Evolutionary conservation across 2,329 filamentous ascomycete species (phyloP).

Genomic region (Passalora sequoiae): DNA sequence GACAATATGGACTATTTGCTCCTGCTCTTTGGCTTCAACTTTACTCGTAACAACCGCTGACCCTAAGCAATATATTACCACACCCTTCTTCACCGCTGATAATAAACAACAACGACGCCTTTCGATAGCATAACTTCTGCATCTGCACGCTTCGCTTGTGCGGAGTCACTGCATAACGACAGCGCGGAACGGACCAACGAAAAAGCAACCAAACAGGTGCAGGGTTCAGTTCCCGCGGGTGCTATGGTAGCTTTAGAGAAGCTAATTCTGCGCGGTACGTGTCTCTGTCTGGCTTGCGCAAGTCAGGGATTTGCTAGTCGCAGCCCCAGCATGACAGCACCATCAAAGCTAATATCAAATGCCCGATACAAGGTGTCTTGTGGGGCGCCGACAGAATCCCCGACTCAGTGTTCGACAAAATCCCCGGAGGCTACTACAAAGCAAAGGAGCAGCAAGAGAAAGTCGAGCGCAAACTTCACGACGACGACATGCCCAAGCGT

Average conservation of each 20-base stretch:
- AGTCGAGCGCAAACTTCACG: constrained; percentile 10
- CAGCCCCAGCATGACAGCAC: no score
- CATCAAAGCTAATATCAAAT: background rate
- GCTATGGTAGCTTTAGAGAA: no score
- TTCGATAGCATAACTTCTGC: no score
- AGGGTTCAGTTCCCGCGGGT: no score
- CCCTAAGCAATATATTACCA: background rate
- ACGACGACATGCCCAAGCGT: constrained; percentile 15
- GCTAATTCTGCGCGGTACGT: constrained; percentile 25
- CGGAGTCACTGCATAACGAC: no score
- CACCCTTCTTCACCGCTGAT: background rate
- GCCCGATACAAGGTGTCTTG: constrained; percentile 18
- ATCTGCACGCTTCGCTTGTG: no score
- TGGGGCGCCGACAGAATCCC: constrained; percentile 35
- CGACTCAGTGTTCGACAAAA: constrained; percentile 36
- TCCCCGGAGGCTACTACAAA: constrained; percentile 35
- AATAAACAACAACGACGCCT: constrained; percentile 2
- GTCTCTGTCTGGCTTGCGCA: no score
- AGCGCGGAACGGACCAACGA: no score
- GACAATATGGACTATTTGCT: constrained; percentile 1
- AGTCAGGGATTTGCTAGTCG: no score
- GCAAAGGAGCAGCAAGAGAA: constrained; percentile 25
- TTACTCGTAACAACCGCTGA: constrained; percentile 3
- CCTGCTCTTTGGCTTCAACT: background rate
- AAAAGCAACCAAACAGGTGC: no score